Evolutionary conservation across 495 filamentous ascomycete genomes (phyloP).

Genomic region (Xylaria nigripes): DNA sequence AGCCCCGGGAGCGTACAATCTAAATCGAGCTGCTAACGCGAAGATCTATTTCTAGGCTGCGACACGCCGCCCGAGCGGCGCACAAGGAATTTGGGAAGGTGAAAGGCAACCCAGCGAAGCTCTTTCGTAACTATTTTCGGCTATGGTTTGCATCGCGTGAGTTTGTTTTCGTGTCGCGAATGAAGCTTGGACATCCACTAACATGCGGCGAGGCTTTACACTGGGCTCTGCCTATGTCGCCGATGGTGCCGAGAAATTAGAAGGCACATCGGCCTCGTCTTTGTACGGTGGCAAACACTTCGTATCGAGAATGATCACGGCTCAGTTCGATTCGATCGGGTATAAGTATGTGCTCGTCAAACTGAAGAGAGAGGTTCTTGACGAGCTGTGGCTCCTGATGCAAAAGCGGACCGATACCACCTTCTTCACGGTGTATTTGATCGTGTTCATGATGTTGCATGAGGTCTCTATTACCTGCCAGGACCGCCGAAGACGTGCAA

Average conservation of each 20-base stretch:
- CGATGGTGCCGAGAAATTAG: conserved; percentile 27
- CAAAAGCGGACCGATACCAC: conserved; percentile 22
- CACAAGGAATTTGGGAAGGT: conserved; percentile 1
- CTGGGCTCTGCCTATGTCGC: conserved; percentile 32
- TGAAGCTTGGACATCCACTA: neutral
- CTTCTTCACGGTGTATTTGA: conserved; percentile 36
- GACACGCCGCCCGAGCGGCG: neutral
- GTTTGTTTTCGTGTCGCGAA: conserved; percentile 7
- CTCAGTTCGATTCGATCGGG: conserved; percentile 41
- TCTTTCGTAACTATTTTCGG: conserved; percentile 26
- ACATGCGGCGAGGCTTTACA: conserved; percentile 21
- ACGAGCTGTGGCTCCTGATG: conserved; percentile 25
- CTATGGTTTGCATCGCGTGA: conserved; percentile 39
- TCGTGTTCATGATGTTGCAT: conserved; percentile 33
- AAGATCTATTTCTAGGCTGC: neutral
- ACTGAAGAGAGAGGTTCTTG: conserved; percentile 23
- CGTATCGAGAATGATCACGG: conserved; percentile 39
- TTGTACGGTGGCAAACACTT: conserved; percentile 17
- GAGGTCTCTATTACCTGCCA: conserved; percentile 21
- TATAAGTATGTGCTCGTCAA: conserved; percentile 26
- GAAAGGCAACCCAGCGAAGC: conserved; percentile 6
- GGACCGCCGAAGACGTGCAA: conserved; percentile 26
- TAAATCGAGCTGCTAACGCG: neutral
- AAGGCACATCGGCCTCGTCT: neutral
- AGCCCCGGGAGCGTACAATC: neutral